Evolutionary conservation across 208 protist genomes (phyloP).

Genomic region (Leishmania arabica): DNA sequence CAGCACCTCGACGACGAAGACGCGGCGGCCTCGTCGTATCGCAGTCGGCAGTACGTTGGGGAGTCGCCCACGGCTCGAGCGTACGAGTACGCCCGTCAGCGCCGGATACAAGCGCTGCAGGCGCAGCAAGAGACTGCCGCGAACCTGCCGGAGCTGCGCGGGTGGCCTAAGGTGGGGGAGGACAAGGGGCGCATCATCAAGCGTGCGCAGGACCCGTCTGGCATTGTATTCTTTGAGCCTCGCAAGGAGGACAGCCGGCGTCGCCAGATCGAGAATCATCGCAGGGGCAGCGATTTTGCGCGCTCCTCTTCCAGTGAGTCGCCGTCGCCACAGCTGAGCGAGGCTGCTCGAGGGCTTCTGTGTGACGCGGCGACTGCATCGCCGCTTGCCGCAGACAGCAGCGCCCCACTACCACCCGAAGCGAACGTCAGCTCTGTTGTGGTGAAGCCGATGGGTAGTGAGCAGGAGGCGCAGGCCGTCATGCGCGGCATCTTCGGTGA

Average conservation of each 20-base stretch:
- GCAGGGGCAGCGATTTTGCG: constrained; percentile 16
- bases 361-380: neutral
- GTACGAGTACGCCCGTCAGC: constrained; percentile 68
- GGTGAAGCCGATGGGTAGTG: constrained; percentile 30
- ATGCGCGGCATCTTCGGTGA: constrained; percentile 35
- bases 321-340: neutral
- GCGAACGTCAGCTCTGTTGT: constrained; percentile 34
- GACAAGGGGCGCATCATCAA: constrained; percentile 66
- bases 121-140: constrained; percentile 28
- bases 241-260: constrained; percentile 34
- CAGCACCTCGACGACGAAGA: constrained; percentile 15
- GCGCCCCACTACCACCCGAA: constrained; percentile 27
- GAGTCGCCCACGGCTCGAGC: constrained; percentile 53
- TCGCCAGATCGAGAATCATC: constrained; percentile 55
- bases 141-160: constrained; percentile 35
- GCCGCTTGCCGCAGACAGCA: neutral
- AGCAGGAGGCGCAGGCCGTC: constrained; percentile 36
- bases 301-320: neutral
- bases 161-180: constrained; percentile 66
- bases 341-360: neutral
- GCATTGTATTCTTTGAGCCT: constrained; percentile 77
- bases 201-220: constrained; percentile 60
- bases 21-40: neutral
- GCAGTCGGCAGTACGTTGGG: constrained; percentile 32
- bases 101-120: constrained; percentile 51